Conservation (phyloP, 306 rosid species). For the Lathyrus aphaca region DNA sequence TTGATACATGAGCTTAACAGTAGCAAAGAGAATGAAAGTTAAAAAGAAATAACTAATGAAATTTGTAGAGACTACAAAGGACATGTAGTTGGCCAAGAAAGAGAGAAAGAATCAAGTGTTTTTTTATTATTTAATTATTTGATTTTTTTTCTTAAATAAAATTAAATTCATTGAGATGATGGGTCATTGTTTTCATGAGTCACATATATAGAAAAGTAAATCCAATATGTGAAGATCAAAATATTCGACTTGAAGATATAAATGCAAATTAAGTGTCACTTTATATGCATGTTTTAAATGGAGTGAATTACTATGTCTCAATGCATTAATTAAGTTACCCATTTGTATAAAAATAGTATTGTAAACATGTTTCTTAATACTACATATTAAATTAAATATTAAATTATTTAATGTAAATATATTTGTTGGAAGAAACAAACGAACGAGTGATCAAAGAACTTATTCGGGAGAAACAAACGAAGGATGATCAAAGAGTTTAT, state of each 20-base stretch:
- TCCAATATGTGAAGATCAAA: constrained; percentile 31
- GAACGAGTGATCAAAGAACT: too few species aligned
- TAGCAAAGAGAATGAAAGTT: constrained; percentile 30
- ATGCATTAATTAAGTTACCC: too few species aligned
- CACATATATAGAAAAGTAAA: constrained; percentile 45
- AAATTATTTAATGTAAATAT: too few species aligned
- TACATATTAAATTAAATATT: too few species aligned
- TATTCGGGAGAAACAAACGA: too few species aligned
- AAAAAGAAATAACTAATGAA: constrained; percentile 25
- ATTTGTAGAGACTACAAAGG: constrained; percentile 48
- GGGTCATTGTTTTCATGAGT: constrained; percentile 54
- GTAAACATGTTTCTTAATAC: too few species aligned
- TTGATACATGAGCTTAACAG: constrained; percentile 35
- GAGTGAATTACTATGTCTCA: neutral
- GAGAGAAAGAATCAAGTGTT: neutral
- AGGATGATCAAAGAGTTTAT: too few species aligned
- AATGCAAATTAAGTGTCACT: neutral
- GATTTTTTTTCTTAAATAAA: too few species aligned
- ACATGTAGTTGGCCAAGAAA: constrained; percentile 20
- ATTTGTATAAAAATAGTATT: too few species aligned
- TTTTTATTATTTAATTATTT: neutral
- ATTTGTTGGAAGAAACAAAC: too few species aligned
- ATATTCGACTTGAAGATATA: constrained; percentile 2
- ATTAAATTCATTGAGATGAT: neutral
- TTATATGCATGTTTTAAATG: neutral